phyloP scores from a whole-genome alignment of 257 asterid species.

The Nicotiana noctiflora region DNA sequence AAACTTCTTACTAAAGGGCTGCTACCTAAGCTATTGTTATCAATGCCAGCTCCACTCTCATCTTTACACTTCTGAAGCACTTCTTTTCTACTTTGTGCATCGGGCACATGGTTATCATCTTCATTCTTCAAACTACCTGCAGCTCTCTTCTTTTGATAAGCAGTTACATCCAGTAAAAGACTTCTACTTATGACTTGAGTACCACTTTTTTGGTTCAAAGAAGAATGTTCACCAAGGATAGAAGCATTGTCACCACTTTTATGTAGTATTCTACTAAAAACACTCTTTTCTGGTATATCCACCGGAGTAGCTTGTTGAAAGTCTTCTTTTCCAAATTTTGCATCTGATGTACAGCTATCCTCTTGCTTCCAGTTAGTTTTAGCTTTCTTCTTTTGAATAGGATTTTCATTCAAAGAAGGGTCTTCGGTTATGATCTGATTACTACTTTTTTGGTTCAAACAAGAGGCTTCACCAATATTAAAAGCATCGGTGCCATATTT shows the following conservation, averaged over 20 bases:
- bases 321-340: neutral
- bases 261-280: conserved; percentile 16
- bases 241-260: conserved; percentile 12
- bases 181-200: neutral
- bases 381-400: conserved; percentile 2
- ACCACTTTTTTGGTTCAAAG: conserved; percentile 6
- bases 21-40: neutral
- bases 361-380: neutral
- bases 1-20: conserved; percentile 38
- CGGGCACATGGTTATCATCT: neutral
- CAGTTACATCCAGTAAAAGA: conserved; percentile 13
- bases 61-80: neutral
- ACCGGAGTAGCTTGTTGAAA: neutral
- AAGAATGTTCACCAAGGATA: conserved; percentile 1
- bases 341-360: neutral
- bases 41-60: neutral
- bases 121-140: neutral
- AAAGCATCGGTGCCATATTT: conserved; percentile 11
- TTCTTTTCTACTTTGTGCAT: neutral
- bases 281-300: neutral
- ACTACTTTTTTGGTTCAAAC: conserved; percentile 11
- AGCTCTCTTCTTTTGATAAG: neutral
- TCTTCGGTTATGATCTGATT: neutral
- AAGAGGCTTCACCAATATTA: neutral
- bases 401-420: conserved; percentile 8